phyloP scores from a whole-genome alignment of 768 basidiomycete genomes.

The Mycena epipterygia region DNA sequence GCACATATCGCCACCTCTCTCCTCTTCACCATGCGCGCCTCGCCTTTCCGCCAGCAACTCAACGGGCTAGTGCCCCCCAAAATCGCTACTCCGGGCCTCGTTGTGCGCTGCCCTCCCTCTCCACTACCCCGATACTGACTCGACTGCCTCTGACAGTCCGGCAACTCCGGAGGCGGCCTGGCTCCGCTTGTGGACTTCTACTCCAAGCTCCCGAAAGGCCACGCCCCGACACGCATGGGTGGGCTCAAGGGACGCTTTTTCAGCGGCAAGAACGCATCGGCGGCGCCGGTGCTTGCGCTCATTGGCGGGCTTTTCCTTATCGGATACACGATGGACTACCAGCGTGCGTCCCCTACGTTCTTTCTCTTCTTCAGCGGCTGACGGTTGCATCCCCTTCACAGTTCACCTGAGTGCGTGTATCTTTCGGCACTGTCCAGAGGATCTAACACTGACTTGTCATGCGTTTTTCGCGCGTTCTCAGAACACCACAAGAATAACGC shows the following conservation, averaged over 20 bases:
- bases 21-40: conserved; percentile 75
- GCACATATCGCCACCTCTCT: conserved; percentile 19
- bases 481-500: conserved; percentile 94
- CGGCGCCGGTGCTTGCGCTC: conserved; percentile 72
- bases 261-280: conserved; percentile 88
- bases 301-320: conserved; percentile 79
- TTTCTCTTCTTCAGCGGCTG: conserved; percentile 1
- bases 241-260: conserved; percentile 89
- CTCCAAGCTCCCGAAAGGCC: conserved; percentile 95
- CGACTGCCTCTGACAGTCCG: conserved; percentile 64
- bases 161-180: conserved; percentile 86
- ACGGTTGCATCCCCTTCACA: conserved; percentile 44
- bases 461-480: conserved; percentile 48
- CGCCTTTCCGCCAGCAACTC: conserved; percentile 88
- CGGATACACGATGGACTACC: conserved; percentile 91
- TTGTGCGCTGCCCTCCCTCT: conserved; percentile 65
- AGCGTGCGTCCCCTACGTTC: conserved; percentile 73
- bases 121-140: not conserved
- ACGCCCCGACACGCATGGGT: conserved; percentile 68
- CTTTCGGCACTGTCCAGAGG: not conserved
- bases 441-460: conserved; percentile 40
- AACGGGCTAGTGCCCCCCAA: conserved; percentile 92
- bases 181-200: conserved; percentile 94
- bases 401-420: conserved; percentile 85
- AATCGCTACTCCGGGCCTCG: conserved; percentile 90